These are phyloP conservation scores for Abortiporus biennis DNA, from an alignment of 1,284 basidiomycete species.

Conservation along the genomic window DNA sequence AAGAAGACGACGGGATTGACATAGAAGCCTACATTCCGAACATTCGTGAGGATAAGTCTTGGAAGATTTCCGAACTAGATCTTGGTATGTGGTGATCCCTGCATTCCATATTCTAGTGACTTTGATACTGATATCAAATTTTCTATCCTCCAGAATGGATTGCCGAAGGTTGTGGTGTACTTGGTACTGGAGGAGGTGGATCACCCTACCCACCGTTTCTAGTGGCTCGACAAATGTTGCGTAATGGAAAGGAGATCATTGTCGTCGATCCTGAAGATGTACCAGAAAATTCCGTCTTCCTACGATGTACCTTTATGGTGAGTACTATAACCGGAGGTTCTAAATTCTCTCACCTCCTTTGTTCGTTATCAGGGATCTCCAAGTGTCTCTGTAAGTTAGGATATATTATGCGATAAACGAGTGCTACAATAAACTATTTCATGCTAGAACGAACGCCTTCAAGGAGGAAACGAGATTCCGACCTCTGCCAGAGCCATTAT, in stretches of 20 bases:
- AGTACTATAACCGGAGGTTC: slow-evolving; percentile 18
- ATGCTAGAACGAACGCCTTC: slow-evolving; percentile 21
- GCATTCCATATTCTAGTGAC: too few species aligned
- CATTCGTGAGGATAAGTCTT: slow-evolving; percentile 22
- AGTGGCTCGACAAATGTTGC: slow-evolving; percentile 40
- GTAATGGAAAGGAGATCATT: slow-evolving; percentile 36
- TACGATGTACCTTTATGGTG: slow-evolving; percentile 33
- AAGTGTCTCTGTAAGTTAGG: slow-evolving; percentile 29
- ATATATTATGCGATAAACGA: background rate
- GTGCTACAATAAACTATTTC: background rate
- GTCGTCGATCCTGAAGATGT: slow-evolving; percentile 27
- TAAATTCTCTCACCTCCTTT: background rate
- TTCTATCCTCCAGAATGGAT: too few species aligned
- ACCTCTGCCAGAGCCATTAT: slow-evolving; percentile 19
- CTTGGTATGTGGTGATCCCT: slow-evolving; percentile 21
- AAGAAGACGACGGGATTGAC: slow-evolving; percentile 12
- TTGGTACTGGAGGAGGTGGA: slow-evolving; percentile 51
- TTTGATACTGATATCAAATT: too few species aligned
- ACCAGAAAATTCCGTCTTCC: slow-evolving; percentile 19
- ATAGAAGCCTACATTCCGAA: slow-evolving; percentile 26
- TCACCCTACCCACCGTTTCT: slow-evolving; percentile 43
- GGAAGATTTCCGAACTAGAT: slow-evolving; percentile 30
- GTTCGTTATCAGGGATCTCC: slow-evolving; percentile 37
- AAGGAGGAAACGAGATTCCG: slow-evolving; percentile 30
- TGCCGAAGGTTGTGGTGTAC: slow-evolving; percentile 44